Conservation (phyloP, 106 monocot species). For the Iris macrosiphon region DNA sequence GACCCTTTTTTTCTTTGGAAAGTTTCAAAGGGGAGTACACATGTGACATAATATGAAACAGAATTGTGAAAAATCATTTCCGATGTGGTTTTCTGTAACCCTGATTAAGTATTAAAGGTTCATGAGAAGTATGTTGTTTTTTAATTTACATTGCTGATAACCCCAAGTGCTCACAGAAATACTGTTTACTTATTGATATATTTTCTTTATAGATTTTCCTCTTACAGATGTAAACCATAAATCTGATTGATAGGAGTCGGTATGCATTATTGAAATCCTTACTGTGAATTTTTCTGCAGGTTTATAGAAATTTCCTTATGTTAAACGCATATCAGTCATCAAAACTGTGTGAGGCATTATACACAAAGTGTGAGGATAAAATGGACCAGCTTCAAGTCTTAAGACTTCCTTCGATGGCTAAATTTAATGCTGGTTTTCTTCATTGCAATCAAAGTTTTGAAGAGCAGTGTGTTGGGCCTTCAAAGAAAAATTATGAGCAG, state of each 20-base stretch:
- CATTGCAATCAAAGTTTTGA: constrained; percentile 85
- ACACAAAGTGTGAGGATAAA: constrained; percentile 80
- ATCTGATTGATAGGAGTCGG: no score
- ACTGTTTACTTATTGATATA: no score
- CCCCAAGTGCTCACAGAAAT: no score
- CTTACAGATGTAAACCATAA: no score
- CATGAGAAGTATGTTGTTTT: no score
- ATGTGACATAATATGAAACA: not conserved
- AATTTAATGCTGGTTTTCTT: constrained; percentile 91
- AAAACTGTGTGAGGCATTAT: constrained; percentile 79
- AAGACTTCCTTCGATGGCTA: constrained; percentile 97
- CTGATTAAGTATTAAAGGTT: no score
- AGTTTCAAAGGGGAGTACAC: not conserved
- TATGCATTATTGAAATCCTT: no score
- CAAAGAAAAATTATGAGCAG: constrained; percentile 60
- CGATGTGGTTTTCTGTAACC: no score
- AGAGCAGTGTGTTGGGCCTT: constrained; percentile 77
- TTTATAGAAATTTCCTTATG: constrained; percentile 48
- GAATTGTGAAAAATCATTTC: not conserved
- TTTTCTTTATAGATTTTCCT: no score
- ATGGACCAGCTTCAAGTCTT: constrained; percentile 94
- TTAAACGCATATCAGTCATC: constrained; percentile 93
- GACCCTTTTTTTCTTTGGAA: not conserved
- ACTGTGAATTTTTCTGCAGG: constrained; percentile 33
- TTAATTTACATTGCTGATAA: no score